phyloP scores from a whole-genome alignment of 164 flowering plant species.

The Nymphaea colorata region DNA sequence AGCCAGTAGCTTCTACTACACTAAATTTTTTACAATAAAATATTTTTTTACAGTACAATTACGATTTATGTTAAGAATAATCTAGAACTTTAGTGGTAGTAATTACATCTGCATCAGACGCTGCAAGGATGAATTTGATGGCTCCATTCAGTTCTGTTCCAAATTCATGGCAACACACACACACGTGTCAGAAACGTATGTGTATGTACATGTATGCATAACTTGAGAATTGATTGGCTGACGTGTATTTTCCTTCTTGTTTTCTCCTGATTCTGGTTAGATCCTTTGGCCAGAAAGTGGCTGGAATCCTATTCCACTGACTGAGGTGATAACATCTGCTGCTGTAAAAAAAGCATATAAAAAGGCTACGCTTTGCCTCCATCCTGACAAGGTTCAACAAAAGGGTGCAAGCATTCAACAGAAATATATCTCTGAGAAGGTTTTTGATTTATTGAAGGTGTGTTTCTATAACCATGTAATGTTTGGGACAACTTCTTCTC shows the following conservation, averaged over 20 bases:
- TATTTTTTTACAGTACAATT: too few relatives aligned
- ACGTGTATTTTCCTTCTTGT: neutral
- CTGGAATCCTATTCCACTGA: constrained; percentile 81
- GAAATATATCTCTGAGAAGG: constrained; percentile 88
- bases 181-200: too few relatives aligned
- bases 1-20: too few relatives aligned
- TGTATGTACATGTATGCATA: neutral
- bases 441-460: constrained; percentile 94
- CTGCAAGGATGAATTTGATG: too few relatives aligned
- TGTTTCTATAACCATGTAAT: constrained; percentile 2
- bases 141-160: too few relatives aligned
- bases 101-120: too few relatives aligned
- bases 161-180: too few relatives aligned
- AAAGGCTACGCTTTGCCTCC: constrained; percentile 82
- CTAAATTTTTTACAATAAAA: too few relatives aligned
- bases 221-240: neutral
- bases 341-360: constrained; percentile 87
- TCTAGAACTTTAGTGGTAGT: too few relatives aligned
- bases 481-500: too few relatives aligned
- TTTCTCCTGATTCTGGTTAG: constrained; percentile 22
- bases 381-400: constrained; percentile 93
- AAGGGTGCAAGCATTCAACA: constrained; percentile 83
- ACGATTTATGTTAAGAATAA: too few relatives aligned
- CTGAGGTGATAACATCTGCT: constrained; percentile 60
- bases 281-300: constrained; percentile 89